Evolutionary conservation across 805 yeast genomes (phyloP).

Genomic region (Cyberlindnera amylophila): DNA sequence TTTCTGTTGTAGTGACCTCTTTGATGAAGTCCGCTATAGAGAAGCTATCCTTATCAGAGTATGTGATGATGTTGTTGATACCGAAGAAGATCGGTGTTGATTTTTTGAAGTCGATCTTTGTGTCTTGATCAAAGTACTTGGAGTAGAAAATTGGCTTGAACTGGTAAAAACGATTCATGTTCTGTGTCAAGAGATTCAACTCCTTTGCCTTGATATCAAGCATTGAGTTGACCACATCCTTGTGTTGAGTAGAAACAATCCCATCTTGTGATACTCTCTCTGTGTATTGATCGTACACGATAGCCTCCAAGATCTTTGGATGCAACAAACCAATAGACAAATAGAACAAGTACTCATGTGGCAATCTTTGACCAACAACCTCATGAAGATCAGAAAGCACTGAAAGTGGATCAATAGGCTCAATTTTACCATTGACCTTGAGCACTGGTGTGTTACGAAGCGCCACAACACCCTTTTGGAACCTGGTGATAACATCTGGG

Average conservation of each 20-base stretch:
- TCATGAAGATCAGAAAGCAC: constrained; percentile 79
- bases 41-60: constrained; percentile 30
- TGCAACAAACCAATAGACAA: constrained; percentile 72
- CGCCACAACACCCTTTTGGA: constrained; percentile 65
- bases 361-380: constrained; percentile 76
- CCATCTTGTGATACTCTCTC: constrained; percentile 69
- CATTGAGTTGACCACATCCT: constrained; percentile 44
- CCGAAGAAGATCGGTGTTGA: constrained; percentile 49
- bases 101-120: constrained; percentile 47
- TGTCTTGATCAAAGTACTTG: constrained; percentile 49
- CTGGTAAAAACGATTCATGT: constrained; percentile 82
- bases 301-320: constrained; percentile 58
- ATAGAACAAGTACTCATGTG: constrained; percentile 82
- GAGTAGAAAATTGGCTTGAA: constrained; percentile 55
- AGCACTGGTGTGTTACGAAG: constrained; percentile 72
- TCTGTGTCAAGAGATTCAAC: constrained; percentile 63
- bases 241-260: constrained; percentile 54
- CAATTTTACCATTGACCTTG: constrained; percentile 64
- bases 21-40: constrained; percentile 27
- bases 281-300: constrained; percentile 58
- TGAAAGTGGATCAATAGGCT: constrained; percentile 41
- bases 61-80: constrained; percentile 33
- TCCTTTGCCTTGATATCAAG: constrained; percentile 52
- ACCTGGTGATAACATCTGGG: constrained; percentile 43
- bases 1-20: constrained; percentile 10